Conservation (phyloP, 768 basidiomycete species). For the Ramaria sp. region DNA sequence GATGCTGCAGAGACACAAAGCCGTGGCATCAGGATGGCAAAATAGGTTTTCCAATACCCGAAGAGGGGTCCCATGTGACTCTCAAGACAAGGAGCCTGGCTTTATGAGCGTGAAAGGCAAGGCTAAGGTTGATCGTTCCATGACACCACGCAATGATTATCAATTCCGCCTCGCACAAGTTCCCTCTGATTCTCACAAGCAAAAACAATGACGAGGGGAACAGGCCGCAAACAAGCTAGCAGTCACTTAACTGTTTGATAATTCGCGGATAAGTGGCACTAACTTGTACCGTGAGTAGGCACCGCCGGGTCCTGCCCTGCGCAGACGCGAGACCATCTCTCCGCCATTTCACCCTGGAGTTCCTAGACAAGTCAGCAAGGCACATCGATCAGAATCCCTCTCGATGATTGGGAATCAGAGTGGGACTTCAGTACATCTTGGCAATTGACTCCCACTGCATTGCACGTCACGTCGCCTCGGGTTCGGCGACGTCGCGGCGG, state of each 20-base stretch:
- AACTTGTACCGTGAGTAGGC: not conserved
- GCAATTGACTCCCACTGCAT: too few species aligned
- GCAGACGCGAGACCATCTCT: not conserved
- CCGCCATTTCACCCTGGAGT: not conserved
- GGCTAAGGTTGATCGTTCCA: not conserved
- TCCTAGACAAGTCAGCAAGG: not conserved
- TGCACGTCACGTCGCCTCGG: too few species aligned
- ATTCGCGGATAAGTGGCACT: not conserved
- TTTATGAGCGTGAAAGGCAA: not conserved
- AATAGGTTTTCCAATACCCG: slow-evolving; percentile 2
- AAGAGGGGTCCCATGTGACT: not conserved
- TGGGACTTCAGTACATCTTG: not conserved
- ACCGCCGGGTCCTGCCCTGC: not conserved
- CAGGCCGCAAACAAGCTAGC: too few species aligned
- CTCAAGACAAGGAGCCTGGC: not conserved
- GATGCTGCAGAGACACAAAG: not conserved
- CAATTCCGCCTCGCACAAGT: too few species aligned
- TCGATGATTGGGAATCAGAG: not conserved
- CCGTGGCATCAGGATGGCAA: slow-evolving; percentile 3
- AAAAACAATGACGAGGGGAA: too few species aligned
- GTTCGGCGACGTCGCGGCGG: not conserved
- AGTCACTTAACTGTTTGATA: too few species aligned
- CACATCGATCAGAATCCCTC: not conserved
- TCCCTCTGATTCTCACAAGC: too few species aligned
- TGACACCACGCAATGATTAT: too few species aligned